phyloP scores from a whole-genome alignment of 805 yeast genomes.

The Wickerhamiella alocasiicola region DNA sequence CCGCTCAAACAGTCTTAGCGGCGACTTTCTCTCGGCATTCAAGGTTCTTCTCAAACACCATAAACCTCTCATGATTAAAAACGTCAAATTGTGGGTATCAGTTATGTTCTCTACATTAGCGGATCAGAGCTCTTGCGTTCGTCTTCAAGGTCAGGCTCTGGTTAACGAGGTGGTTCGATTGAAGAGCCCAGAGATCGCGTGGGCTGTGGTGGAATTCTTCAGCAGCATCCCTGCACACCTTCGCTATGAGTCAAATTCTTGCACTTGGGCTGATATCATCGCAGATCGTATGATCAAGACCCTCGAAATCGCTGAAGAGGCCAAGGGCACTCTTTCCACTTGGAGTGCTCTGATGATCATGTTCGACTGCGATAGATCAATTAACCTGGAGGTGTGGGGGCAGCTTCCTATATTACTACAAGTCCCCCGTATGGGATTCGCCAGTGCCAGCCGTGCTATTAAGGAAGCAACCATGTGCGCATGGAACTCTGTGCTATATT shows the following conservation, averaged over 20 bases:
- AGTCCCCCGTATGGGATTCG: slow-evolving; percentile 11
- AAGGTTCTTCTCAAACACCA: slow-evolving; percentile 7
- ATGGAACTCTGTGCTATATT: slow-evolving; percentile 14
- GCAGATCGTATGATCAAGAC: slow-evolving; percentile 6
- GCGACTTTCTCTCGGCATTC: slow-evolving; percentile 10
- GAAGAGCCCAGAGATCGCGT: background rate
- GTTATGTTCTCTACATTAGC: slow-evolving; percentile 3
- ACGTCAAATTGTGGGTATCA: slow-evolving; percentile 9
- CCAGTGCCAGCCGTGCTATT: slow-evolving; percentile 4
- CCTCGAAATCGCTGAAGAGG: slow-evolving; percentile 10
- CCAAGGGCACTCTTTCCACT: slow-evolving; percentile 4
- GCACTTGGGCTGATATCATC: no score
- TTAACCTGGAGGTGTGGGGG: slow-evolving; percentile 5
- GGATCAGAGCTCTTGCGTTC: slow-evolving; percentile 11
- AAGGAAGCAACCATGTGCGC: slow-evolving; percentile 11
- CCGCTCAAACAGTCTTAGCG: slow-evolving; percentile 5
- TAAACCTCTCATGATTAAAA: slow-evolving; percentile 3
- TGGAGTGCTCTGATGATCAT: slow-evolving; percentile 11
- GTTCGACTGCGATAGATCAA: slow-evolving; percentile 6
- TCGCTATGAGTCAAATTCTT: background rate
- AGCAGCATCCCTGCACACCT: background rate
- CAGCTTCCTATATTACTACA: slow-evolving; percentile 15
- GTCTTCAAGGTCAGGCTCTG: slow-evolving; percentile 9
- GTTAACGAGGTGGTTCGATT: slow-evolving; percentile 6
- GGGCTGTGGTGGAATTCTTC: no score